Evolutionary conservation across 2,329 filamentous ascomycete genomes (phyloP), one percentile per base, ranked within the genome.

Genomic region (Sporothrix dimorphospora): DNA sequence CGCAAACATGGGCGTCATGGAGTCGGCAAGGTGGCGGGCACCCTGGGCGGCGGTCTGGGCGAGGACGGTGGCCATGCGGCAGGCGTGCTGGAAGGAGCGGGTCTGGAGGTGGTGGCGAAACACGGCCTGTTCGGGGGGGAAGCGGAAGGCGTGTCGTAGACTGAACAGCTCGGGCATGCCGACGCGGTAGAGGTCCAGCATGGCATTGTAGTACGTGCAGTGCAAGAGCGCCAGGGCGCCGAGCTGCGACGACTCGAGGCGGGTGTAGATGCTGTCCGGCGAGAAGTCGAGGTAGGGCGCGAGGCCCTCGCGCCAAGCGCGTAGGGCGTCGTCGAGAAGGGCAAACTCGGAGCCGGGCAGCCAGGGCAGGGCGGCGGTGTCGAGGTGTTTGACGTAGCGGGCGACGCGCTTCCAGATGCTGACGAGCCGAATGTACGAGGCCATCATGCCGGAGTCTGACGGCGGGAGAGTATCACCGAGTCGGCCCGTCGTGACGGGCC

Each of bases 171-270:
- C 80, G 0, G 83, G 83, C 81, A 85, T 82, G 14, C 82, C 81
- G 70, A 85, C 81, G 38, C 83, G 82, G 75, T 84, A 85, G 1
- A 85, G 78, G 73, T 85, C 83, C 4, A 84, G 77, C 51, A 83
- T 80, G 63, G 82, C 84, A 75, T 84, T 82, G 59, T 85, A 81
- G 66, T 84, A 85, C 34, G 83, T 85, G 75, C 82, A 84, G 74
- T 84, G 83, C 9, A 85, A 79, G 3, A 84, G 75, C 14, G 83
- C 81, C 55, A 85, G 77, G 11, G 82, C 82, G 16, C 83, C 83
- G 0, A 85, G 79, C 74, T 85, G 83, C 47, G 83, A 82, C 0
- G 83, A 84, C 73, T 84, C 83, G 24, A 83, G 80, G 12, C 83
- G 82, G 3, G 82, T 82, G 72, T 84, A 85, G 45, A 85, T 83